These are phyloP conservation scores for Agastache rugosa DNA, from an alignment of 257 asterid genomes.

Conservation along the genomic window DNA sequence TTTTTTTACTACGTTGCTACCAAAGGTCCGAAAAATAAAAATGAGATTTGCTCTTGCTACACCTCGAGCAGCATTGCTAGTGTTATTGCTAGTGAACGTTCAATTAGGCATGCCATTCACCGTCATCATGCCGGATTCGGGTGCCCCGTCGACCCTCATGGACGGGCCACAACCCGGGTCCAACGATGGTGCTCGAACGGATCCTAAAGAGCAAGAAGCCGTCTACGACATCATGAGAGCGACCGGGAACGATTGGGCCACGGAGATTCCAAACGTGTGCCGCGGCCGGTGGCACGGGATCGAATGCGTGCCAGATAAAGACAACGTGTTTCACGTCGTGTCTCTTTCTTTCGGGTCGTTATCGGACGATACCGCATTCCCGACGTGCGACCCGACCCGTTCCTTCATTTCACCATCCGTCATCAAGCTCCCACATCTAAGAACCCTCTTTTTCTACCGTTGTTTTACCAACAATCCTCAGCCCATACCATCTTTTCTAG, in stretches of 20 bases:
- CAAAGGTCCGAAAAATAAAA: background rate
- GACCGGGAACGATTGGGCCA: constrained; percentile 90
- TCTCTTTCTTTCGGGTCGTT: constrained; percentile 84
- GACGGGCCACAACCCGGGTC: constrained; percentile 68
- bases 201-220: constrained; percentile 66
- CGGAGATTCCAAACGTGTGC: constrained; percentile 79
- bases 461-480: constrained; percentile 68
- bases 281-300: constrained; percentile 96
- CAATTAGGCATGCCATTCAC: constrained; percentile 43
- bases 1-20: background rate
- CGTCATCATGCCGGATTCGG: constrained; percentile 60
- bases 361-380: constrained; percentile 91
- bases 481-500: constrained; percentile 75
- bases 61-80: constrained; percentile 21
- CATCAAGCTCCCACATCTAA: constrained; percentile 71
- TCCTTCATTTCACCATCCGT: constrained; percentile 75
- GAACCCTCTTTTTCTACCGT: constrained; percentile 76
- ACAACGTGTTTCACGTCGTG: constrained; percentile 73
- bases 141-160: constrained; percentile 51
- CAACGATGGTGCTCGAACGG: constrained; percentile 54
- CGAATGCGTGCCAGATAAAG: constrained; percentile 85
- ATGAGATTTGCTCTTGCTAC: constrained; percentile 39
- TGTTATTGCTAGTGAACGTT: constrained; percentile 35
- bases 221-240: constrained; percentile 88
- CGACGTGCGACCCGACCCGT: constrained; percentile 61